phyloP scores from a whole-genome alignment of 768 basidiomycete genomes.

The Phaeotremella fagi region DNA sequence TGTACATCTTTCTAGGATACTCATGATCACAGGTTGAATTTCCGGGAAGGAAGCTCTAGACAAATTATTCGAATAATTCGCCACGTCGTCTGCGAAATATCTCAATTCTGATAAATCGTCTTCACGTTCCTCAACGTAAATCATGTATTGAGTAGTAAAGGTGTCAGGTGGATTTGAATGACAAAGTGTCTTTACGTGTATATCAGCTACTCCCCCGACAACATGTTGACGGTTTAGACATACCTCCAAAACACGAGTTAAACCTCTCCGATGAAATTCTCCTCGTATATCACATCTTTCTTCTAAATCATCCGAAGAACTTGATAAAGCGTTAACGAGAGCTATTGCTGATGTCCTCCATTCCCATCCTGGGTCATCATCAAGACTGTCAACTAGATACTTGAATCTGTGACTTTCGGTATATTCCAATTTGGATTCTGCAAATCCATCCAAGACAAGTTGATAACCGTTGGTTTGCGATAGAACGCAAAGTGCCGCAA shows the following conservation, averaged over 20 bases:
- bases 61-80: too few species aligned
- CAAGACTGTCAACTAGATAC: constrained; percentile 61
- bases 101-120: constrained; percentile 83
- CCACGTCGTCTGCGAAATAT: constrained; percentile 56
- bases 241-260: constrained; percentile 81
- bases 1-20: too few species aligned
- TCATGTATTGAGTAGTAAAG: constrained; percentile 70
- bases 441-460: constrained; percentile 68
- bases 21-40: too few species aligned
- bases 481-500: constrained; percentile 77
- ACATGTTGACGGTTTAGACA: constrained; percentile 45
- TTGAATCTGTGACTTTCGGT: constrained; percentile 78
- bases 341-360: constrained; percentile 70
- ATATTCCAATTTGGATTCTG: constrained; percentile 68
- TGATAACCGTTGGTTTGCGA: constrained; percentile 66
- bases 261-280: constrained; percentile 72
- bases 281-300: constrained; percentile 73
- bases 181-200: constrained; percentile 60
- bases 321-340: constrained; percentile 72
- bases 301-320: constrained; percentile 69
- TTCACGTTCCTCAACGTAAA: constrained; percentile 81
- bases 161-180: constrained; percentile 71
- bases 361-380: constrained; percentile 57
- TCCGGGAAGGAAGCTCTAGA: too few species aligned
- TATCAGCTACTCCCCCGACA: neutral